phyloP scores from a whole-genome alignment of 306 rosid genomes.

The Alnus rubra region DNA sequence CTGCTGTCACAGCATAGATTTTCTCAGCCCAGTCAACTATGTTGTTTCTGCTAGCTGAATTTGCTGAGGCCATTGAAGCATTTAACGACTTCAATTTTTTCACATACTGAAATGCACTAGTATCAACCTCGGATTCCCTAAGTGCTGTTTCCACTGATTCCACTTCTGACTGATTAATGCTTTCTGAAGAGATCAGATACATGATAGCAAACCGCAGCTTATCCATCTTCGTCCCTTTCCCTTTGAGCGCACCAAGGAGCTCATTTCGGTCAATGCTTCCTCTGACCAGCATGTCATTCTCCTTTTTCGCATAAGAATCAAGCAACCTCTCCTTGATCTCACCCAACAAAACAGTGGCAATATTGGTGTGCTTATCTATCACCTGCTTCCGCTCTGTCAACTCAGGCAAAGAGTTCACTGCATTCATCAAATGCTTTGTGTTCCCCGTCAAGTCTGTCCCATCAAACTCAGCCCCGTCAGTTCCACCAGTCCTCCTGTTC shows the following conservation, averaged over 20 bases:
- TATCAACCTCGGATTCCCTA: slow-evolving; percentile 80
- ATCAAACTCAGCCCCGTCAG: slow-evolving; percentile 79
- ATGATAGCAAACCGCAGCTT: slow-evolving; percentile 93
- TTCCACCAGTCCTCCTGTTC: slow-evolving; percentile 85
- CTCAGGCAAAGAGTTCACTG: slow-evolving; percentile 94
- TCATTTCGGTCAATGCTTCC: slow-evolving; percentile 86
- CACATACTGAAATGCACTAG: slow-evolving; percentile 90
- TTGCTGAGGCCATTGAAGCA: slow-evolving; percentile 79
- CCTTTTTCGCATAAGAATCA: slow-evolving; percentile 90
- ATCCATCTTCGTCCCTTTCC: slow-evolving; percentile 86
- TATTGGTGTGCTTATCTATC: slow-evolving; percentile 94
- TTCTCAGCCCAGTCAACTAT: slow-evolving; percentile 99
- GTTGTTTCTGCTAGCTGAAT: slow-evolving; percentile 86
- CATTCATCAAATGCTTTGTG: slow-evolving; percentile 96
- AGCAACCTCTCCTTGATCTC: slow-evolving; percentile 97
- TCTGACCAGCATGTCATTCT: slow-evolving; percentile 86
- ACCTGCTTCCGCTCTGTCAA: slow-evolving; percentile 91
- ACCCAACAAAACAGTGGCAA: slow-evolving; percentile 87
- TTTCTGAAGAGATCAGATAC: slow-evolving; percentile 83
- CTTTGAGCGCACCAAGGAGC: slow-evolving; percentile 66
- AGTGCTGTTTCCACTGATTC: slow-evolving; percentile 86
- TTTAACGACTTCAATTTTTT: slow-evolving; percentile 90
- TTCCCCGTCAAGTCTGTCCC: slow-evolving; percentile 94
- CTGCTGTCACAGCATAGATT: slow-evolving; percentile 93
- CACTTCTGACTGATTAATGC: slow-evolving; percentile 73